phyloP scores from a whole-genome alignment of 1,284 basidiomycete species.

The Cryptococcus amylolentus region DNA sequence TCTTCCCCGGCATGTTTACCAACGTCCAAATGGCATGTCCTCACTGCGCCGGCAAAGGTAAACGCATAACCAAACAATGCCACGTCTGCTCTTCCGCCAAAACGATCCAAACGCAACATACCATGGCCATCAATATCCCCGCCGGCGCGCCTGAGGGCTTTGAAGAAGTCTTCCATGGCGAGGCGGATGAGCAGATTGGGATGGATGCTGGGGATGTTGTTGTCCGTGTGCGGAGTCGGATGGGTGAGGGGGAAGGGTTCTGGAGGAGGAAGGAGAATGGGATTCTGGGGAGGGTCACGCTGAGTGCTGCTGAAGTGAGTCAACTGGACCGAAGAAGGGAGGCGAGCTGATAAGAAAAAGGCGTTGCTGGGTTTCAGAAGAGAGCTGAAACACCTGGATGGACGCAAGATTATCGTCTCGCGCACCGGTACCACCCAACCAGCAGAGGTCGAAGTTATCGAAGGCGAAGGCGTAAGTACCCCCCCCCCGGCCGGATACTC shows the following conservation, averaged over 20 bases:
- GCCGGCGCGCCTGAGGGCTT: conserved; percentile 86
- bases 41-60: conserved; percentile 74
- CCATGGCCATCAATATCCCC: conserved; percentile 76
- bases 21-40: conserved; percentile 57
- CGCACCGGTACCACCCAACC: conserved; percentile 84
- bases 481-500: background rate
- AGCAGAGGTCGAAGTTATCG: conserved; percentile 80
- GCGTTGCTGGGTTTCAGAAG: conserved; percentile 53
- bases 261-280: conserved; percentile 84
- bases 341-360: conserved; percentile 17
- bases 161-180: conserved; percentile 85
- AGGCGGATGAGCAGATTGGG: conserved; percentile 88
- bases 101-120: conserved; percentile 58
- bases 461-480: conserved; percentile 65
- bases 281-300: conserved; percentile 82
- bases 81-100: conserved; percentile 78
- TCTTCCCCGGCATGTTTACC: conserved; percentile 89
- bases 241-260: conserved; percentile 60
- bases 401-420: conserved; percentile 67
- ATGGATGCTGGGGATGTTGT: conserved; percentile 90
- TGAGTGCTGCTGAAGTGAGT: conserved; percentile 80
- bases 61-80: conserved; percentile 68
- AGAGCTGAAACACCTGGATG: conserved; percentile 85
- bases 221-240: conserved; percentile 70
- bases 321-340: background rate